A percentile compares a stretch with the other conserved stretches of the same genome.
Evolutionary conservation across 2,329 filamentous ascomycete species (phyloP).

Genomic region (Pseudocercospora pini-densiflorae): DNA sequence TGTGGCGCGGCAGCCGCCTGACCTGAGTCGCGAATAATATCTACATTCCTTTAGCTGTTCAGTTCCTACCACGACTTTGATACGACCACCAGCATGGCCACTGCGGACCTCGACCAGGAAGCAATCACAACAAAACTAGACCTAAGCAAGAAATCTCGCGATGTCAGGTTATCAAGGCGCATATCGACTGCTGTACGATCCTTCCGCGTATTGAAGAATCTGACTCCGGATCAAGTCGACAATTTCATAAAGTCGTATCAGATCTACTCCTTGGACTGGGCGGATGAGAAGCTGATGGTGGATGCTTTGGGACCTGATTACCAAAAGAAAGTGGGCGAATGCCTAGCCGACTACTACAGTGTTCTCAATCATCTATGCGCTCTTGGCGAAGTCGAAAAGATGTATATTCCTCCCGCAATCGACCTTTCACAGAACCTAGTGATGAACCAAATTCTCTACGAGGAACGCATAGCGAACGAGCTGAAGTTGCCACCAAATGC

Average conservation of each 20-base stretch:
- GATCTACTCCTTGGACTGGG: conserved; percentile 39
- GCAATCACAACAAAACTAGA: conserved; percentile 11
- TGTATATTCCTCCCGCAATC: conserved; percentile 38
- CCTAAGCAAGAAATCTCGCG: conserved; percentile 23
- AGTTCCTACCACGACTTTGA: not conserved
- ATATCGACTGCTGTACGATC: conserved; percentile 34
- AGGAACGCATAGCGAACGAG: conserved; percentile 34
- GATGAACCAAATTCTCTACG: conserved; percentile 36
- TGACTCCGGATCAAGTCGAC: conserved; percentile 35
- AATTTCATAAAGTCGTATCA: conserved; percentile 37
- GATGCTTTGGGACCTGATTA: conserved; percentile 34
- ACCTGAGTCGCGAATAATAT: not conserved
- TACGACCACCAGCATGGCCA: conserved; percentile 13
- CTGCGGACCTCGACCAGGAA: conserved; percentile 1
- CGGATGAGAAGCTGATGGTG: conserved; percentile 35
- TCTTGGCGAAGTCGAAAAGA: conserved; percentile 37
- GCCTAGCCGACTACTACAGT: conserved; percentile 36
- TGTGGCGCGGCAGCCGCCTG: not conserved
- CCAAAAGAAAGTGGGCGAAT: conserved; percentile 34
- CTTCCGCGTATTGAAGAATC: conserved; percentile 30
- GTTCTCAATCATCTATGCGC: conserved; percentile 39
- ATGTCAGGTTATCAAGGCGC: conserved; percentile 24
- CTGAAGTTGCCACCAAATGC: conserved; percentile 33
- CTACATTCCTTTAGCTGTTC: not conserved
- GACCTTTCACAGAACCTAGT: conserved; percentile 27